Base-by-base conservation (phyloP, 805 yeast species). In the Peterozyma toletana region DNA sequence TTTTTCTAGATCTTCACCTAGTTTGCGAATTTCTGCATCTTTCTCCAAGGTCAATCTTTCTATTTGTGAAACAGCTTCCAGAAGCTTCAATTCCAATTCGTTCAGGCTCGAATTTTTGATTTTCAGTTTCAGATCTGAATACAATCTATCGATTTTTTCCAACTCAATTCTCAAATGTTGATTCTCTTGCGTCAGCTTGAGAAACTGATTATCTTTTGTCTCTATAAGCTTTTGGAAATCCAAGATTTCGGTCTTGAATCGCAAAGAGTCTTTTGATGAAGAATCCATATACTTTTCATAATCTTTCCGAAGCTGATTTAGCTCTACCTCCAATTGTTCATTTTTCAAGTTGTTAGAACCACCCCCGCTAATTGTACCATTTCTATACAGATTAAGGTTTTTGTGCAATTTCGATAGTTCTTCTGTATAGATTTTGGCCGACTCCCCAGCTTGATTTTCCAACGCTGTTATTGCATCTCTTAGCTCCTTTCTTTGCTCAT, bases 401-500 rank as follows among this genome's bases (percentile, higher is more conserved):
- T 54, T 53, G 36, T 61, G 60, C 29, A 64, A 47, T 31, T 69
- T 71, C 33, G 57, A 58, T 40, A 79, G 59, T 48, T 75, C 74
- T n/a, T 61, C 58, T 40, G 68, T 63, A 51, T 72, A 78, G 31
- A 74, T 59, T 16, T 56, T 54, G 47, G 75, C 83, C 46, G 73
- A 77, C 46, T 79, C 83, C 40, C 68, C 71, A 33, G 78, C 78
- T 36, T 78, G 77, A 30, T 62, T 57, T 37, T 77, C 75, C 56
- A 81, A 66, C 37, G 76, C 61, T 46, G 75, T 81, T 40, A 81
- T 68, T 14, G 77, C 78, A 40, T 73, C 77, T 38, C 82, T 57
- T 62, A 83, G 66, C 53, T 81, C 85, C 39, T 70, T 73, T 29
- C 83, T 64, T 38, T 81, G 83, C 13, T 58, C 53, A 41, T 78